Percentiles rank a stretch among this genome's conserved stretches.
These are phyloP conservation scores for Claviceps capensis DNA, from an alignment of 2,329 filamentous ascomycete species.

Conservation along the genomic window DNA sequence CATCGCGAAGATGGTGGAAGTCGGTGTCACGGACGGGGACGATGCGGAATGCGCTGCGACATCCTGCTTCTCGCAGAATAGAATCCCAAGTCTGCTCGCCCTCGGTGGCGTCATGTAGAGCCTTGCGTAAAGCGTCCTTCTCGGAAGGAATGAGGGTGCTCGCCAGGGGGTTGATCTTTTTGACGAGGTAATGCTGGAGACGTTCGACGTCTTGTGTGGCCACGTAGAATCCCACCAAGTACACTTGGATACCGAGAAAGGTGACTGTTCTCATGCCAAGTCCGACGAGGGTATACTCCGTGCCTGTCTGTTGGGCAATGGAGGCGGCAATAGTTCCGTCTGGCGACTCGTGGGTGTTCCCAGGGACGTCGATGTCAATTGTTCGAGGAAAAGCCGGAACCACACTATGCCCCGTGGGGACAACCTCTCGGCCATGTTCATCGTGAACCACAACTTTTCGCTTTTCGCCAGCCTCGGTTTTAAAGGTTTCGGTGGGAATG, in stretches of 20 bases:
- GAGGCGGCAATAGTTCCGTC: conserved; percentile 20
- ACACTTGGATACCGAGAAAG: conserved; percentile 82
- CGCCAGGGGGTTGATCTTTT: conserved; percentile 61
- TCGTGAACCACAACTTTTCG: conserved; percentile 50
- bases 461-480: conserved; percentile 33
- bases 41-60: conserved; percentile 70
- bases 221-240: conserved; percentile 87
- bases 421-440: conserved; percentile 57
- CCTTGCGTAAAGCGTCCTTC: conserved; percentile 55
- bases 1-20: conserved; percentile 83
- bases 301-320: conserved; percentile 27
- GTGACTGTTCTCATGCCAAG: conserved; percentile 81
- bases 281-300: conserved; percentile 77
- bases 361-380: conserved; percentile 43
- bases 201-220: conserved; percentile 67
- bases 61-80: conserved; percentile 50
- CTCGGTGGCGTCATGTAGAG: conserved; percentile 54
- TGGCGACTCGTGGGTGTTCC: conserved; percentile 4
- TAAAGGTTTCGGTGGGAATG: conserved; percentile 31
- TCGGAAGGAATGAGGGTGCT: conserved; percentile 75
- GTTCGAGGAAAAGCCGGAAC: conserved; percentile 67
- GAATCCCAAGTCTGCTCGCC: conserved; percentile 64
- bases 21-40: conserved; percentile 89
- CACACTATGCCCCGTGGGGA: conserved; percentile 69
- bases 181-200: conserved; percentile 67